Evolutionary conservation across 148 eudicot genomes (phyloP).

Genomic region (Camellia granthamiana): DNA sequence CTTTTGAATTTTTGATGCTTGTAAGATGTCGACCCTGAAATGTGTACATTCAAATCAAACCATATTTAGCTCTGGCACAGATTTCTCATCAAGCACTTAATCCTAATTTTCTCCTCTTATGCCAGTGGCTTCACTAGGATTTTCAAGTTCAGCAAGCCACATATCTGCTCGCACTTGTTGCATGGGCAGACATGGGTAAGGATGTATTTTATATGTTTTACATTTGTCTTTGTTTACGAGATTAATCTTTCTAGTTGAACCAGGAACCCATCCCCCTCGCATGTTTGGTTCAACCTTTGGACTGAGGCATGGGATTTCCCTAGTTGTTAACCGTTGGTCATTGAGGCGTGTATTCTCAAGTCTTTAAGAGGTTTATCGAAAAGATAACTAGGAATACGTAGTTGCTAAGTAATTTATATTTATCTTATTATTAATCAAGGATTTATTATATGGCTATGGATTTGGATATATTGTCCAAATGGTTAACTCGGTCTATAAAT

Average conservation of each 20-base stretch:
- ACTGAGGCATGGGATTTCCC: not conserved
- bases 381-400: too few relatives aligned
- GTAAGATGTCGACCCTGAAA: not conserved
- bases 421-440: too few relatives aligned
- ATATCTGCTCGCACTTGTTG: slow-evolving; percentile 53
- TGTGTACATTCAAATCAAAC: not conserved
- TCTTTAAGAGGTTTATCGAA: too few relatives aligned
- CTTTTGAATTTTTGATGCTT: not conserved
- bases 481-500: too few relatives aligned
- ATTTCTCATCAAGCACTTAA: not conserved
- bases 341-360: too few relatives aligned
- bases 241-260: slow-evolving; percentile 2
- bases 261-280: not conserved
- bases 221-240: not conserved
- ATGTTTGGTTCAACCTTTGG: not conserved
- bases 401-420: too few relatives aligned
- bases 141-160: slow-evolving; percentile 82
- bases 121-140: slow-evolving; percentile 90
- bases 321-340: too few relatives aligned
- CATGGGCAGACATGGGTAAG: slow-evolving; percentile 82
- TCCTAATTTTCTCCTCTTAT: slow-evolving; percentile 13
- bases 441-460: too few relatives aligned
- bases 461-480: too few relatives aligned
- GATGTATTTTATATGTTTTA: not conserved
- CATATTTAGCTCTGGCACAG: not conserved